Base-by-base conservation (phyloP, 345 rosid species). In the Cochlearia excelsa region DNA sequence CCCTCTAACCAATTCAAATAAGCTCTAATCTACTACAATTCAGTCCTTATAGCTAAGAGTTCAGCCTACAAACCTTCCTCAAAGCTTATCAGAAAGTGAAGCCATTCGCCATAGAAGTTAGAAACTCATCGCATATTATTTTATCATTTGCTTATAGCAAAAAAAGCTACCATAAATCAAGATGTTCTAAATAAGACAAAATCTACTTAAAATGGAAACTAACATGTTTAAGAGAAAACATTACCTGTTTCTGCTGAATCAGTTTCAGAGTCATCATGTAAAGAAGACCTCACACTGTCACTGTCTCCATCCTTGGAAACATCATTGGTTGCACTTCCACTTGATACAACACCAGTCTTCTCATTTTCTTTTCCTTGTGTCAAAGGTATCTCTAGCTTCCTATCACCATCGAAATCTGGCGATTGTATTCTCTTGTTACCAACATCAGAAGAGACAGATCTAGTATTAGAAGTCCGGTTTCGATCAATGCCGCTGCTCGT, bases 181-280 rank as follows among this genome's bases (percentile, higher is more conserved):
- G 37, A 61, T 11, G n/a, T 28, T 62, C 34, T 53, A 51, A 44
- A 29, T n/a, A 27, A 35, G 46, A 43, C 5, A 33, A 58, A 48
- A 50, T 26, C 30, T 50, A 29, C 6, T 2, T 52, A n/a, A 46
- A 45, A 30, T 46, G n/a, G 26, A 67, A 63, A 40, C 29, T 26
- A 66, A 33, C 0, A n/a, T 57, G 46, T 43, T 43, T 44, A 28
- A 48, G 10, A 62, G 52, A n/a, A n/a, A 37, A 54, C 44, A n/a
- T 42, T 70, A 85, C 95, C 91, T 69, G 85, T 51, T 57, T 68
- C 66, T 45, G 54, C 75, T 26, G 83, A 75, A 75, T 57, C 58
- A n/a, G 55, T 38, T 53, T 60, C 53, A 68, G 61, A 30, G 30
- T 46, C 72, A 45, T 52, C 72, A 38, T 46, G 43, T 26, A 55